Evolutionary conservation across 192 early-diverging fungal genomes (phyloP).

Genomic region (Linnemannia schmuckeri): DNA sequence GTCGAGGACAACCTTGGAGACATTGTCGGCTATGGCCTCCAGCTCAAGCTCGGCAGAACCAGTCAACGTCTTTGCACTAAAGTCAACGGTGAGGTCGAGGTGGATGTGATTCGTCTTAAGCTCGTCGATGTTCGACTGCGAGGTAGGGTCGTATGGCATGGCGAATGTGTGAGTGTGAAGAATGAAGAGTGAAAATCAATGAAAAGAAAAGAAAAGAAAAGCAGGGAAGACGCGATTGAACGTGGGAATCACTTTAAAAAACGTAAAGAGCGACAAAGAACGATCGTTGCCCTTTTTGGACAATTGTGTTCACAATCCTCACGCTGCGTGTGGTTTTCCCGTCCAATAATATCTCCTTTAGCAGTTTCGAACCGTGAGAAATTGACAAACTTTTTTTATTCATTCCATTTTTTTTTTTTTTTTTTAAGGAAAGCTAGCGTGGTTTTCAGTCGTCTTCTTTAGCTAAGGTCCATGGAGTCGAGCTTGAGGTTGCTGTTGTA

Average conservation of each 20-base stretch:
- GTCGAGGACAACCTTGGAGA: constrained; percentile 77
- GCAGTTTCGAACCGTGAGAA: not conserved
- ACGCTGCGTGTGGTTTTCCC: not conserved
- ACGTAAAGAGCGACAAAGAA: not conserved
- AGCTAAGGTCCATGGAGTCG: constrained; percentile 54
- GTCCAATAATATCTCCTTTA: not conserved
- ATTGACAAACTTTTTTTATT: not conserved
- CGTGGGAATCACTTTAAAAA: not conserved
- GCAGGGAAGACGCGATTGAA: not conserved
- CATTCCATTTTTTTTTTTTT: not conserved
- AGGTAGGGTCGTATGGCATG: constrained; percentile 81
- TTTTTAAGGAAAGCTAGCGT: no score
- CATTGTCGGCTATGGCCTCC: constrained; percentile 62
- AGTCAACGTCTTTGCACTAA: constrained; percentile 72
- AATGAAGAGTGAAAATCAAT: not conserved
- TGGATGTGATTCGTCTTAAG: constrained; percentile 79
- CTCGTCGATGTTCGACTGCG: constrained; percentile 83
- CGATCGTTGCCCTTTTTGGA: constrained; percentile 1
- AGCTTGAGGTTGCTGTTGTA: constrained; percentile 37
- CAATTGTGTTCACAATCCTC: not conserved
- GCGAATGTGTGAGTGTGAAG: not conserved
- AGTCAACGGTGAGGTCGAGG: constrained; percentile 82
- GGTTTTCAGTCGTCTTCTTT: not conserved
- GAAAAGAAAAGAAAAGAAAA: not conserved
- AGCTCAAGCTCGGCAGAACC: constrained; percentile 78